Evolutionary conservation across 495 filamentous ascomycete genomes (phyloP).

Genomic region (Podospora fimiseda): DNA sequence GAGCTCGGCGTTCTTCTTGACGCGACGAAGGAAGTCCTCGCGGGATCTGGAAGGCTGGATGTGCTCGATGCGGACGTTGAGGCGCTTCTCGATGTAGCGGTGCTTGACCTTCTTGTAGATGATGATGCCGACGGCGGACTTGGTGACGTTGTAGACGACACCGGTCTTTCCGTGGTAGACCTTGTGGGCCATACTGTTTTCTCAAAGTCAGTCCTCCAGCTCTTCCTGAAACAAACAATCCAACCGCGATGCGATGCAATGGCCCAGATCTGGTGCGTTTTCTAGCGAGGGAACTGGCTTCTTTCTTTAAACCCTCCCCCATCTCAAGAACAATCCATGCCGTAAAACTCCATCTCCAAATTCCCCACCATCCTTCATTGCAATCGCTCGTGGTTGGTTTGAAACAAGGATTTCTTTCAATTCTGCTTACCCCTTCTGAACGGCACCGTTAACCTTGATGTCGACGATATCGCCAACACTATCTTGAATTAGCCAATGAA

Average conservation of each 20-base stretch:
- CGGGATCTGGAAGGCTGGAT: slow-evolving; percentile 85
- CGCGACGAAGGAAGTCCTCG: slow-evolving; percentile 90
- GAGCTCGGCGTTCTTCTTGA: slow-evolving; percentile 90
- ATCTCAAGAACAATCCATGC: neutral
- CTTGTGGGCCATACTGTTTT: slow-evolving; percentile 89
- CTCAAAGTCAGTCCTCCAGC: slow-evolving; percentile 21
- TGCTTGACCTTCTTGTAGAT: slow-evolving; percentile 98
- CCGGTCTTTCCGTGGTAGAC: slow-evolving; percentile 99
- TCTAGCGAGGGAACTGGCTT: too few species aligned
- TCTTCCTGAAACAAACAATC: neutral
- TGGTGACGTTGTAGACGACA: slow-evolving; percentile 97
- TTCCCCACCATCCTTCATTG: neutral
- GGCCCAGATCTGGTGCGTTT: neutral
- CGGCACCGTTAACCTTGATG: slow-evolving; percentile 92
- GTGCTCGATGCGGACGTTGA: slow-evolving; percentile 98
- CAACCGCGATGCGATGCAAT: neutral
- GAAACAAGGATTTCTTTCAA: neutral
- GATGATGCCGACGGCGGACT: slow-evolving; percentile 92
- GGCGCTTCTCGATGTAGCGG: slow-evolving; percentile 98
- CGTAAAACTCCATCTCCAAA: neutral
- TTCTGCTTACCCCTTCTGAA: slow-evolving; percentile 72
- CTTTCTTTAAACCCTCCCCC: neutral
- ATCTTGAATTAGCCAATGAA: slow-evolving; percentile 26
- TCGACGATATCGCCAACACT: slow-evolving; percentile 98
- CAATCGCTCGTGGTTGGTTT: neutral